Percentiles rank a stretch among this genome's conserved stretches.
Evolutionary conservation across 805 yeast genomes (phyloP).

Genomic region (Ogataea philodendri): DNA sequence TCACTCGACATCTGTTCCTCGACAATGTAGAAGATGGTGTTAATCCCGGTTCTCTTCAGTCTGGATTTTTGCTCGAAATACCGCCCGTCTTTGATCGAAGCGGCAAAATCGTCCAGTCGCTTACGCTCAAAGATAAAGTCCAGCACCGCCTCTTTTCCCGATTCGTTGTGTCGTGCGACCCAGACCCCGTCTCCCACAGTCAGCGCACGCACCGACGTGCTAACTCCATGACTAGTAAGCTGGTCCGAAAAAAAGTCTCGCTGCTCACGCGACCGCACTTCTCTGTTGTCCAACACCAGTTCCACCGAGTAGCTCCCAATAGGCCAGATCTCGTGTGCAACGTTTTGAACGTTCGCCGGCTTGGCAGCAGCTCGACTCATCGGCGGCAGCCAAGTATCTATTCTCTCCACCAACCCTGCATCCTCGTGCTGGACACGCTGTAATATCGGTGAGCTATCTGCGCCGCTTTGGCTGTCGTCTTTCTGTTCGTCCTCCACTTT

Average conservation of each 20-base stretch:
- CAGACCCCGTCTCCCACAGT: slow-evolving; percentile 87
- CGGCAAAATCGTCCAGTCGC: slow-evolving; percentile 78
- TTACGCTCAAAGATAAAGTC: slow-evolving; percentile 90
- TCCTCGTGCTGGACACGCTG: slow-evolving; percentile 6
- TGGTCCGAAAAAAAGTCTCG: slow-evolving; percentile 66
- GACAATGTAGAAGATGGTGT: slow-evolving; percentile 68
- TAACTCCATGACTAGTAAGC: slow-evolving; percentile 47
- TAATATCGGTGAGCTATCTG: slow-evolving; percentile 17
- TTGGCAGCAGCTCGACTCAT: slow-evolving; percentile 3
- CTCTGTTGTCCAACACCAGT: slow-evolving; percentile 77
- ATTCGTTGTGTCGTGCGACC: slow-evolving; percentile 68
- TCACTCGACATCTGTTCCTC: slow-evolving; percentile 66
- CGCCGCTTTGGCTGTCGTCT: slow-evolving; percentile 4
- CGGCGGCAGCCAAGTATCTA: slow-evolving; percentile 9
- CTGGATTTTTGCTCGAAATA: slow-evolving; percentile 84
- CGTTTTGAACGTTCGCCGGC: slow-evolving; percentile 3
- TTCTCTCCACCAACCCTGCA: neutral
- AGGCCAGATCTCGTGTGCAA: slow-evolving; percentile 56
- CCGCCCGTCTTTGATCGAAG: slow-evolving; percentile 84
- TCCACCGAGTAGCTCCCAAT: slow-evolving; percentile 56
- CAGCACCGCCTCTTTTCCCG: slow-evolving; percentile 63
- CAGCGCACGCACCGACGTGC: slow-evolving; percentile 53
- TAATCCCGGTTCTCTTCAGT: slow-evolving; percentile 64
- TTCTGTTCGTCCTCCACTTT: slow-evolving; percentile 38
- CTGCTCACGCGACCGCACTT: slow-evolving; percentile 64